Percentiles rank a stretch among this genome's conserved stretches.
phyloP scores from a whole-genome alignment of 1,139 yeast genomes.

The Spathaspora sp. region DNA sequence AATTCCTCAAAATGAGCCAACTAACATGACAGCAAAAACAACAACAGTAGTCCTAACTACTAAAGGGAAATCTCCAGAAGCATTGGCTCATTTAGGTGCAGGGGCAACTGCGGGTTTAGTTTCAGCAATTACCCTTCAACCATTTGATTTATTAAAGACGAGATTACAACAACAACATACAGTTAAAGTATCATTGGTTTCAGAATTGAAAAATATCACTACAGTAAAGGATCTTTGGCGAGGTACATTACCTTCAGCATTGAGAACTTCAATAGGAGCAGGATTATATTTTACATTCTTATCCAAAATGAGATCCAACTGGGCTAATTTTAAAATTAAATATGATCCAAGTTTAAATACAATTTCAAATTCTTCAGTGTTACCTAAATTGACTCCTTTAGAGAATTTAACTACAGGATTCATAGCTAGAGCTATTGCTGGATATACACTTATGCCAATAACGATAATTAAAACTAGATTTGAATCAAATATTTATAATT shows the following conservation, averaged over 20 bases:
- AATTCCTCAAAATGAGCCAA: background rate
- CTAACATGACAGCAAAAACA: background rate
- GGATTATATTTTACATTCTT: constrained; percentile 79
- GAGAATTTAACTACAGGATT: constrained; percentile 81
- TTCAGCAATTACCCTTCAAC: constrained; percentile 81
- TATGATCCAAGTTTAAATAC: constrained; percentile 11
- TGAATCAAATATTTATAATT: constrained; percentile 75
- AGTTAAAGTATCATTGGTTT: constrained; percentile 33
- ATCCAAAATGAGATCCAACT: constrained; percentile 55
- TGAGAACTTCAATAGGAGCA: constrained; percentile 88
- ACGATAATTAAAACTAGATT: constrained; percentile 89
- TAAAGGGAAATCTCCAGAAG: constrained; percentile 14
- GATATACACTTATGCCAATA: constrained; percentile 94
- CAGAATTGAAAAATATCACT: constrained; percentile 48
- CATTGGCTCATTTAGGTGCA: constrained; percentile 59
- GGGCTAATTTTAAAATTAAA: constrained; percentile 37
- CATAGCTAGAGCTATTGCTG: constrained; percentile 76
- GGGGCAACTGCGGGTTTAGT: constrained; percentile 88
- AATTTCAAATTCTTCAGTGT: constrained; percentile 25
- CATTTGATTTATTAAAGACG: constrained; percentile 86
- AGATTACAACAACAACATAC: constrained; percentile 74
- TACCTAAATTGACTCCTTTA: constrained; percentile 70
- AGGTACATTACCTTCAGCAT: constrained; percentile 88
- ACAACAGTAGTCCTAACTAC: background rate
- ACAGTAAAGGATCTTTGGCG: constrained; percentile 72